Conservation (phyloP, 306 rosid genomes). For the Malus sylvestris region DNA sequence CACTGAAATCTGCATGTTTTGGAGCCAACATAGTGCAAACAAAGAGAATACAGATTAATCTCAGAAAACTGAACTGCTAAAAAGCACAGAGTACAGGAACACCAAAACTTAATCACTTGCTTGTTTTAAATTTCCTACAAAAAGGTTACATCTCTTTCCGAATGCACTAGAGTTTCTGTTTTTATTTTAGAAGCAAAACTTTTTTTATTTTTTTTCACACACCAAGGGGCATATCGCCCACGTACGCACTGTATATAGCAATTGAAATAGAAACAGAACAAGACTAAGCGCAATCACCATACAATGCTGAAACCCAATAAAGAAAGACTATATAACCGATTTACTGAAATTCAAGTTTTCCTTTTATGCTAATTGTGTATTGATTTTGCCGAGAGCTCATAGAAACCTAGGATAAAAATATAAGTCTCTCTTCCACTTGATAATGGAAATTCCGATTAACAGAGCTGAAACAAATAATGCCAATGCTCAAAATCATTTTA, state of each 20-base stretch:
- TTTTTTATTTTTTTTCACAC: background rate
- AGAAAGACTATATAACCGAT: background rate
- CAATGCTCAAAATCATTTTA: background rate
- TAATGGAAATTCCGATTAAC: background rate
- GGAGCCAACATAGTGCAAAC: conserved; percentile 6
- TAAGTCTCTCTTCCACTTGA: background rate
- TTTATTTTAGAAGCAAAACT: background rate
- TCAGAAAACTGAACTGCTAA: background rate
- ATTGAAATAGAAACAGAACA: background rate
- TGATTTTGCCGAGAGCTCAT: background rate
- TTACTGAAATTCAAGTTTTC: background rate
- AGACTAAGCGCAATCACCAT: background rate
- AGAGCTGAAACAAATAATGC: background rate
- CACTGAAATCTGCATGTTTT: conserved; percentile 52
- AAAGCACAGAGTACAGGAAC: background rate
- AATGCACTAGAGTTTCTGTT: background rate
- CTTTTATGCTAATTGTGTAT: too few species aligned
- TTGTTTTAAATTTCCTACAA: background rate
- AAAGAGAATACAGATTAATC: background rate
- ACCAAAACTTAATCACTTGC: background rate
- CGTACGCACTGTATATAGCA: background rate
- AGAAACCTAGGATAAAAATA: background rate
- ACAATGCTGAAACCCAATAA: background rate
- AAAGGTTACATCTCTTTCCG: background rate
- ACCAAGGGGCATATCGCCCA: too few species aligned